These are phyloP conservation scores for Teratosphaeria zuluensis DNA, from an alignment of 2,329 filamentous ascomycete species.

Conservation along the genomic window DNA sequence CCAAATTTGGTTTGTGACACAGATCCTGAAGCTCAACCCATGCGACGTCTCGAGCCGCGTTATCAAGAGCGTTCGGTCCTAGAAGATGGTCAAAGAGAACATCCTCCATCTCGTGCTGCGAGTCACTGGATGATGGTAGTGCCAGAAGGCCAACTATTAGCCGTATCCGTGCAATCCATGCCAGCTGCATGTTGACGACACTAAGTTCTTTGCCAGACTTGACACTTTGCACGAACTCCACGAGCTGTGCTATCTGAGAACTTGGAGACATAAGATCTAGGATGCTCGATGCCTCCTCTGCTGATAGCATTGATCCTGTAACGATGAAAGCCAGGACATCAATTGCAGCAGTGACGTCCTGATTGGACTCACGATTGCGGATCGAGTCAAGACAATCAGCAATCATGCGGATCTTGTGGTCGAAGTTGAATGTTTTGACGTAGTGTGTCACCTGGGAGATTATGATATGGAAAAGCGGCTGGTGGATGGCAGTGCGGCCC, in stretches of 20 bases:
- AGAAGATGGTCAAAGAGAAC: slow-evolving; percentile 66
- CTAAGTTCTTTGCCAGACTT: background rate
- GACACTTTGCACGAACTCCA: background rate
- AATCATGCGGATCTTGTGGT: background rate
- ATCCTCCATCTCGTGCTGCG: slow-evolving; percentile 37
- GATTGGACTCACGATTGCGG: slow-evolving; percentile 8
- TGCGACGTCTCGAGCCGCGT: slow-evolving; percentile 53
- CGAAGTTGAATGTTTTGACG: background rate
- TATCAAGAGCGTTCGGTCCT: slow-evolving; percentile 50
- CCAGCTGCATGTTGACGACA: background rate
- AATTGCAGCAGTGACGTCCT: slow-evolving; percentile 14
- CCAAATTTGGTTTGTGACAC: slow-evolving; percentile 31
- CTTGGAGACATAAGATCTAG: slow-evolving; percentile 13
- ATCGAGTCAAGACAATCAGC: background rate
- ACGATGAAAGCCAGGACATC: slow-evolving; percentile 17
- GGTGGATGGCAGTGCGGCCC: background rate
- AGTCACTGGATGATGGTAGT: background rate
- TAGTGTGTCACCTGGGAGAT: background rate
- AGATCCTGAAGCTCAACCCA: slow-evolving; percentile 55
- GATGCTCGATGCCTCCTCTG: slow-evolving; percentile 10
- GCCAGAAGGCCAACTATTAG: background rate
- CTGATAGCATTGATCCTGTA: background rate
- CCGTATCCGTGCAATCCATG: background rate
- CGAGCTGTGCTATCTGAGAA: slow-evolving; percentile 26
- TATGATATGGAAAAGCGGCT: background rate